These are phyloP conservation scores for Teunomyces barrocoloradensis DNA, from an alignment of 805 yeast genomes.

Conservation along the genomic window DNA sequence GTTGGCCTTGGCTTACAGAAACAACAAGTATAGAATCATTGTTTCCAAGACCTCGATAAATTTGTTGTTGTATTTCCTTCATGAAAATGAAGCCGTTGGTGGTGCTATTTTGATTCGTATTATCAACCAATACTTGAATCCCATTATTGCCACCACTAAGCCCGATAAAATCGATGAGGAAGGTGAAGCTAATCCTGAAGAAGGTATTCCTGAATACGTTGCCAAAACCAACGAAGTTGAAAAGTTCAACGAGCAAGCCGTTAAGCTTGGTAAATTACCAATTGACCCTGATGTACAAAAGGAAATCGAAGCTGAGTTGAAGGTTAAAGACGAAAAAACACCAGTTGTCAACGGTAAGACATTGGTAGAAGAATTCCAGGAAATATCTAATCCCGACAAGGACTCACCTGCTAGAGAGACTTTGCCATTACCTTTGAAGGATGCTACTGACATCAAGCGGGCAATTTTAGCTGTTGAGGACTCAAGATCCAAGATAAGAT, in stretches of 20 bases:
- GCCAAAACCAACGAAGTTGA: slow-evolving; percentile 50
- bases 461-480: slow-evolving; percentile 80
- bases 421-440: slow-evolving; percentile 83
- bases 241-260: slow-evolving; percentile 65
- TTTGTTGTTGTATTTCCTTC: slow-evolving; percentile 77
- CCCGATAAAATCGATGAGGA: slow-evolving; percentile 42
- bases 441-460: slow-evolving; percentile 73
- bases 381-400: slow-evolving; percentile 49
- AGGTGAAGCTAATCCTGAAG: slow-evolving; percentile 50
- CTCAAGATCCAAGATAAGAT: slow-evolving; percentile 67
- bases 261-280: slow-evolving; percentile 81
- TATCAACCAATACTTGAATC: slow-evolving; percentile 77
- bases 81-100: slow-evolving; percentile 89
- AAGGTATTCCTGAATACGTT: slow-evolving; percentile 49
- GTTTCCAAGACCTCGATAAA: slow-evolving; percentile 85
- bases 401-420: slow-evolving; percentile 73
- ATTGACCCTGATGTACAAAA: slow-evolving; percentile 79
- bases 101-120: slow-evolving; percentile 84
- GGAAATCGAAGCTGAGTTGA: slow-evolving; percentile 82
- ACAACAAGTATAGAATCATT: slow-evolving; percentile 68
- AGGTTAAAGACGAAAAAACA: slow-evolving; percentile 64
- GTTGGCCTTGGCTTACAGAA: slow-evolving; percentile 70
- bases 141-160: slow-evolving; percentile 40
- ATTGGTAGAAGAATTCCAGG: slow-evolving; percentile 65
- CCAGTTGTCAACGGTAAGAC: slow-evolving; percentile 39